phyloP scores from a whole-genome alignment of 1,284 basidiomycete genomes.

The Moniliophthora roreri region DNA sequence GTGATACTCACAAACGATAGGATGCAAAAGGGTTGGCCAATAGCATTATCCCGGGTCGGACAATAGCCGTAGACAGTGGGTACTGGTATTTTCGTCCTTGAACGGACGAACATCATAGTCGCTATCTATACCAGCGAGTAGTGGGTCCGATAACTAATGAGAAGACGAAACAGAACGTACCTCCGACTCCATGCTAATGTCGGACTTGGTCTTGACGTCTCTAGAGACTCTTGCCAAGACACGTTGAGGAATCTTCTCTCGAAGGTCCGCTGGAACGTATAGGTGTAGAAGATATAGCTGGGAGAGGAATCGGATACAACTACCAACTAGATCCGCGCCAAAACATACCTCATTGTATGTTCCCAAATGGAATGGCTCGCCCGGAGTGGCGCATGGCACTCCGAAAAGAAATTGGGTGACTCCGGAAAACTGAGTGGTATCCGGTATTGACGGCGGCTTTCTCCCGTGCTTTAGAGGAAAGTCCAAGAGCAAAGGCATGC shows the following conservation, averaged over 20 bases:
- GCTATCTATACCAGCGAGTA: conserved; percentile 17
- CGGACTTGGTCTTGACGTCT: conserved; percentile 21
- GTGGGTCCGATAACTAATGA: background rate
- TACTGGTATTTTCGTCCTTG: conserved; percentile 19
- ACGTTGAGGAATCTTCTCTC: conserved; percentile 14
- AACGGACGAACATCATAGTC: conserved; percentile 23
- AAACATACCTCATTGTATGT: conserved; percentile 21
- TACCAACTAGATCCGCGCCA: background rate
- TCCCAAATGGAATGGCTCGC: conserved; percentile 18
- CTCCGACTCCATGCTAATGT: conserved; percentile 25
- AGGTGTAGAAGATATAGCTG: conserved; percentile 22
- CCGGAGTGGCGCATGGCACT: conserved; percentile 21
- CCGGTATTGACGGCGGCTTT: conserved; percentile 23
- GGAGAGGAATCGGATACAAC: background rate
- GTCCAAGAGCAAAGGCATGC: conserved; percentile 18
- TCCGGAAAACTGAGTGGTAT: conserved; percentile 22
- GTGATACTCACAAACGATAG: conserved; percentile 20
- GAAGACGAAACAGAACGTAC: conserved; percentile 8
- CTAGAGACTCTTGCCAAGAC: conserved; percentile 23
- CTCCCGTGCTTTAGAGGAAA: conserved; percentile 18
- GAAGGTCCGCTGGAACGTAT: conserved; percentile 14
- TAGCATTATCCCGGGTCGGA: conserved; percentile 21
- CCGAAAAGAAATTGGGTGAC: conserved; percentile 22
- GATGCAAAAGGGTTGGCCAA: conserved; percentile 24
- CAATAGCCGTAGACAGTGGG: conserved; percentile 24